phyloP scores from a whole-genome alignment of 805 yeast species.

The Monosporozyma yasuniensis region DNA sequence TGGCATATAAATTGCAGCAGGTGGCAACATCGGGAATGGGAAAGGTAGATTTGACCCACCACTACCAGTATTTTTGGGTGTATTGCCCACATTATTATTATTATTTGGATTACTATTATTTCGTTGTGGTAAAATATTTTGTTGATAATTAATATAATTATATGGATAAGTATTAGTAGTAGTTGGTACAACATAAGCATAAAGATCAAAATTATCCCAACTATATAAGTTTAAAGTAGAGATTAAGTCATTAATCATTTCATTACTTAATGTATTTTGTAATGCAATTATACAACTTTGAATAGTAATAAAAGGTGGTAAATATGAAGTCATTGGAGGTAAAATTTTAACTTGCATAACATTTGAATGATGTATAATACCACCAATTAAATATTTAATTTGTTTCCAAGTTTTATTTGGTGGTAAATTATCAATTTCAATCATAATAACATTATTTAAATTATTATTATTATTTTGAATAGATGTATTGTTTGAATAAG shows the following conservation, averaged over 20 bases:
- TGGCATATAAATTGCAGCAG: background rate
- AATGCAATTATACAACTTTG: conserved; percentile 26
- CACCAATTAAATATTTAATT: conserved; percentile 27
- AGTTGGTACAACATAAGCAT: conserved; percentile 20
- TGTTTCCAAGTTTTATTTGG: conserved; percentile 30
- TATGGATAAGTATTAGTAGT: background rate
- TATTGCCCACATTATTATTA: too few species aligned
- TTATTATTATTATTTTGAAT: background rate
- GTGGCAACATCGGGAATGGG: conserved; percentile 1
- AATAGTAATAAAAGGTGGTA: conserved; percentile 27
- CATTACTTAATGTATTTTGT: conserved; percentile 12
- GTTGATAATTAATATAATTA: background rate
- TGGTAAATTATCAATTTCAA: conserved; percentile 28
- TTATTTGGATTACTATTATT: background rate
- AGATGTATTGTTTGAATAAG: background rate
- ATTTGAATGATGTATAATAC: conserved; percentile 25
- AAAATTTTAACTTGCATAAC: conserved; percentile 24
- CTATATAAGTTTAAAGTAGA: conserved; percentile 23
- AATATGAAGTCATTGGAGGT: conserved; percentile 26
- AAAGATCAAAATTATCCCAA: conserved; percentile 27
- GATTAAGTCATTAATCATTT: conserved; percentile 19
- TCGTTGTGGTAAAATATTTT: background rate
- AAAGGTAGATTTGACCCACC: background rate
- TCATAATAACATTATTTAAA: background rate
- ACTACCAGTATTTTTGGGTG: too few species aligned